A percentile compares a stretch with the other conserved stretches of the same genome.
Conservation (phyloP, 2,329 filamentous ascomycete species). For the Rhynchosporium agropyri region DNA sequence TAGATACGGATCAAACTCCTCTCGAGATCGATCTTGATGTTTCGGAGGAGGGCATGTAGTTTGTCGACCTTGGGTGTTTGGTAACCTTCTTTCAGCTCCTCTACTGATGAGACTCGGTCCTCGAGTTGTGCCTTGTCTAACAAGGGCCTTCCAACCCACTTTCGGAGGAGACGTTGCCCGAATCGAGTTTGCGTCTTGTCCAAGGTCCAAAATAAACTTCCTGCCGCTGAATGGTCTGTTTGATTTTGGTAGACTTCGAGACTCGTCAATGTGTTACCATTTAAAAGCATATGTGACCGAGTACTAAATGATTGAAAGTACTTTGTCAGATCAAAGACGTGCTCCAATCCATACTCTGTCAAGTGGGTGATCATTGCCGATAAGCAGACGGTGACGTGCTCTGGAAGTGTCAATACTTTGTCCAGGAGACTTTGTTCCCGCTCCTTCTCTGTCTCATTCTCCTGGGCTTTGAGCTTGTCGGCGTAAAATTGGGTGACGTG, state of each 20-base stretch:
- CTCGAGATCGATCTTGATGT: slow-evolving; percentile 80
- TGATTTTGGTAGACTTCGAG: slow-evolving; percentile 95
- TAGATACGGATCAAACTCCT: slow-evolving; percentile 94
- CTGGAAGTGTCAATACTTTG: slow-evolving; percentile 81
- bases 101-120: slow-evolving; percentile 79
- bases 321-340: slow-evolving; percentile 94
- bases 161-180: slow-evolving; percentile 82
- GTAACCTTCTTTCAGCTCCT: slow-evolving; percentile 75
- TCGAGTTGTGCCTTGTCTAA: slow-evolving; percentile 76
- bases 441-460: slow-evolving; percentile 52
- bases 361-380: slow-evolving; percentile 96
- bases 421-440: slow-evolving; percentile 71
- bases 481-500: slow-evolving; percentile 95
- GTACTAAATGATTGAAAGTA: slow-evolving; percentile 97
- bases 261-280: slow-evolving; percentile 90
- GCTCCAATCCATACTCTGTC: slow-evolving; percentile 87
- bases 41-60: slow-evolving; percentile 70
- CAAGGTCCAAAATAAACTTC: slow-evolving; percentile 93
- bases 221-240: slow-evolving; percentile 81
- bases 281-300: slow-evolving; percentile 91
- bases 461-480: slow-evolving; percentile 70
- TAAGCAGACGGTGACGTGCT: slow-evolving; percentile 85
- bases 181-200: slow-evolving; percentile 91
- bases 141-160: slow-evolving; percentile 92
- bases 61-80: slow-evolving; percentile 71